A percentile compares a stretch with the other conserved stretches of the same genome.
Evolutionary conservation across 2,329 filamentous ascomycete species (phyloP).

Genomic region (Talaromyces islandicus): DNA sequence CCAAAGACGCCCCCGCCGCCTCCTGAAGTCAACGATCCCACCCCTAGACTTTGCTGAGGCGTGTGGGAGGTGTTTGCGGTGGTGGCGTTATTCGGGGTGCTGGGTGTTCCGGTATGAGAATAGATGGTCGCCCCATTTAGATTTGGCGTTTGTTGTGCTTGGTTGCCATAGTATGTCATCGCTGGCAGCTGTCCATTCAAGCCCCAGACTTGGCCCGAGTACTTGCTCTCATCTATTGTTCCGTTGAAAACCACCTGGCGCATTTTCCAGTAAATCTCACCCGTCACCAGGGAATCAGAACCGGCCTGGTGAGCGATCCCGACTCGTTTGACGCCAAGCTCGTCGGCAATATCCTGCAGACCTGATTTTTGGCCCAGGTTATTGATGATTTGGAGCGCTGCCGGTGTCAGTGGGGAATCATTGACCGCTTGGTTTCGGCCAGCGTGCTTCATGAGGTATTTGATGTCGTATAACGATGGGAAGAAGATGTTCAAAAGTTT

Average conservation of each 20-base stretch:
- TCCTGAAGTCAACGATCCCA: slow-evolving; percentile 72
- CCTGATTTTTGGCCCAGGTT: slow-evolving; percentile 87
- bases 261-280: slow-evolving; percentile 92
- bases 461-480: slow-evolving; percentile 89
- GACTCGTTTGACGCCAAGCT: slow-evolving; percentile 81
- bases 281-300: slow-evolving; percentile 87
- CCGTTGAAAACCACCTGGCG: slow-evolving; percentile 81
- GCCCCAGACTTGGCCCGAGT: slow-evolving; percentile 88
- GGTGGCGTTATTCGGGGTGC: slow-evolving; percentile 59
- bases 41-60: slow-evolving; percentile 45
- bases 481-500: slow-evolving; percentile 88
- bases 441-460: slow-evolving; percentile 91
- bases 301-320: slow-evolving; percentile 88
- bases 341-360: slow-evolving; percentile 88
- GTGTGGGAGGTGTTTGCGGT: slow-evolving; percentile 41
- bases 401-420: slow-evolving; percentile 57
- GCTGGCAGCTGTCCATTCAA: slow-evolving; percentile 65
- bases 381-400: slow-evolving; percentile 67
- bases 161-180: slow-evolving; percentile 26
- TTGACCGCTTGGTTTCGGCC: slow-evolving; percentile 63
- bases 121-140: slow-evolving; percentile 51
- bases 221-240: slow-evolving; percentile 68
- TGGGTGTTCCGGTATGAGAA: slow-evolving; percentile 51
- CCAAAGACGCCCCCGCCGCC: slow-evolving; percentile 24
- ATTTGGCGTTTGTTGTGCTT: slow-evolving; percentile 46